Evolutionary conservation across 345 rosid species (phyloP).

Genomic region (Pugionium dolabratum): DNA sequence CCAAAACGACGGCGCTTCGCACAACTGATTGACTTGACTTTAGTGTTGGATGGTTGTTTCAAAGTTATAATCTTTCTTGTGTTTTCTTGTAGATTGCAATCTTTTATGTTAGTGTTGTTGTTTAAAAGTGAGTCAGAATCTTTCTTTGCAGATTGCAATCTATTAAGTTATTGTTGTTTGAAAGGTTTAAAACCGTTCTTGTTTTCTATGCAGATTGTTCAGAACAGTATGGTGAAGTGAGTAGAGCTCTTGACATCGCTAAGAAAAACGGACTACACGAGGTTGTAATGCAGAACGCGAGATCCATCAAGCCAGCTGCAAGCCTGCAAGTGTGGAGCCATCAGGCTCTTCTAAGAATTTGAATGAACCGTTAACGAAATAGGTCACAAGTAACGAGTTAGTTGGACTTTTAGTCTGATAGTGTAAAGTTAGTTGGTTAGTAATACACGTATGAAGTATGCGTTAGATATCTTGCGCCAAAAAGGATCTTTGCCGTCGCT

Average conservation of each 20-base stretch:
- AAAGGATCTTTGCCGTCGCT: not conserved
- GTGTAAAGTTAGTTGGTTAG: no score
- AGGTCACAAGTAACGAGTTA: conserved; percentile 49
- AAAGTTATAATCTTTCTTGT: conserved; percentile 5
- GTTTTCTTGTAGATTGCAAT: not conserved
- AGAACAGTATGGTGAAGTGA: conserved; percentile 42
- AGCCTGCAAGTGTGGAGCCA: conserved; percentile 14
- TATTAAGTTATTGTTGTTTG: not conserved
- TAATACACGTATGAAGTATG: not conserved
- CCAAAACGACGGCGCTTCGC: conserved; percentile 77
- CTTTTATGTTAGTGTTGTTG: not conserved
- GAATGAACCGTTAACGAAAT: conserved; percentile 90
- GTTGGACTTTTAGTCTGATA: no score
- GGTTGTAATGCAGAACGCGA: conserved; percentile 55
- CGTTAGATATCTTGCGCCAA: no score
- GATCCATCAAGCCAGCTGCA: conserved; percentile 49
- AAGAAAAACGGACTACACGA: conserved; percentile 55
- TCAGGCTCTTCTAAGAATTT: conserved; percentile 53
- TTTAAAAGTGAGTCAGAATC: conserved; percentile 4
- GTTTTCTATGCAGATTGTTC: conserved; percentile 58
- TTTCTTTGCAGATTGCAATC: not conserved
- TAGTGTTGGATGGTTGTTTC: not conserved
- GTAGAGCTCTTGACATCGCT: conserved; percentile 74
- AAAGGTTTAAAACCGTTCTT: conserved; percentile 5
- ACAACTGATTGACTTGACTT: conserved; percentile 27